Conservation (phyloP, 1,284 basidiomycete genomes). For the Papiliotrema laurentii region DNA sequence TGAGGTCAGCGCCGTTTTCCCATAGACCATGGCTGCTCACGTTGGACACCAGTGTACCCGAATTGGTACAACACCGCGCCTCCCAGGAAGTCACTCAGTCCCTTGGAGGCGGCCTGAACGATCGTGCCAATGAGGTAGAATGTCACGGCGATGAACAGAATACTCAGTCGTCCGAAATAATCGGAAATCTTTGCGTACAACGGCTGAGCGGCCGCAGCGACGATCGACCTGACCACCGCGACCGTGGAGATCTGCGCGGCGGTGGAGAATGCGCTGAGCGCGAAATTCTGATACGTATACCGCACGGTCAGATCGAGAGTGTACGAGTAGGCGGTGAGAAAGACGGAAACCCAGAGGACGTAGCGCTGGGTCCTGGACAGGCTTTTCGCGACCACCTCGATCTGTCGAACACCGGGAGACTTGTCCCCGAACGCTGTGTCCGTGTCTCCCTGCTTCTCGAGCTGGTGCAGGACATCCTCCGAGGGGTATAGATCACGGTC, state of each 20-base stretch:
- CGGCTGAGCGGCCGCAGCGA: slow-evolving; percentile 39
- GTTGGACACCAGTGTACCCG: slow-evolving; percentile 22
- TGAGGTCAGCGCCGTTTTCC: neutral
- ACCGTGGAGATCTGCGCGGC: slow-evolving; percentile 39
- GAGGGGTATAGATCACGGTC: slow-evolving; percentile 1
- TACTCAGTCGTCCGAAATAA: slow-evolving; percentile 46
- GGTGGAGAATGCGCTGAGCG: slow-evolving; percentile 15
- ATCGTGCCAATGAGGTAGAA: slow-evolving; percentile 47
- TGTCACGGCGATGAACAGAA: slow-evolving; percentile 41
- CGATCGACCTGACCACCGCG: slow-evolving; percentile 37
- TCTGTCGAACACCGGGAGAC: slow-evolving; percentile 40
- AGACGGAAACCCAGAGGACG: slow-evolving; percentile 43
- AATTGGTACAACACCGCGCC: slow-evolving; percentile 47
- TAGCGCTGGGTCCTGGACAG: slow-evolving; percentile 31
- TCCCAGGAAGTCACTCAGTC: slow-evolving; percentile 39
- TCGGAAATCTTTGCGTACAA: slow-evolving; percentile 41
- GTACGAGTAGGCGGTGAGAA: slow-evolving; percentile 36
- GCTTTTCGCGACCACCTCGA: slow-evolving; percentile 39
- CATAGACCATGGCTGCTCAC: slow-evolving; percentile 9
- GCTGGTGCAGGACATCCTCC: neutral
- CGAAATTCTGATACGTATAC: slow-evolving; percentile 26
- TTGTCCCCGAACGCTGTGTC: slow-evolving; percentile 24
- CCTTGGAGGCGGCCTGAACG: slow-evolving; percentile 39
- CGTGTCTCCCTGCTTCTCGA: slow-evolving; percentile 13
- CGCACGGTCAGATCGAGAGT: slow-evolving; percentile 40